phyloP scores from a whole-genome alignment of 495 filamentous ascomycete genomes.

The Daldinia caldariorum region DNA sequence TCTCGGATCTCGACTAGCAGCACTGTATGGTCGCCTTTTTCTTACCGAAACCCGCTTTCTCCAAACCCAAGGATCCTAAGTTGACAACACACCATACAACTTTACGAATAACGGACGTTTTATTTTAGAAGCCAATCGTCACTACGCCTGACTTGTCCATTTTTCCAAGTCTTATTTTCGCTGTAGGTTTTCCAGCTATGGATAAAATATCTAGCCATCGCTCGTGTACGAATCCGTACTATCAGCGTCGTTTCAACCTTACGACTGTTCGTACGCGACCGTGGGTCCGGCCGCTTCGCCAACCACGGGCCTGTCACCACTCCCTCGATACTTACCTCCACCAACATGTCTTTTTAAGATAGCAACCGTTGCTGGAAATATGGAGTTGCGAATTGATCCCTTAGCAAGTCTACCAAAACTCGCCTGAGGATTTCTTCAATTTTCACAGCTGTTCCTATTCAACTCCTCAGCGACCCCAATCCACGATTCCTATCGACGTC shows the following conservation, averaged over 20 bases:
- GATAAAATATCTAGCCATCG: neutral
- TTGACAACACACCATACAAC: constrained; percentile 6
- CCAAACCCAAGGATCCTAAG: constrained; percentile 1
- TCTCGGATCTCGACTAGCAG: neutral
- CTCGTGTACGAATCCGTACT: no score
- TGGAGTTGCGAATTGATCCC: neutral
- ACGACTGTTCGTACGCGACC: neutral
- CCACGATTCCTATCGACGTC: constrained; percentile 5
- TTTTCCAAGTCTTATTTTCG: neutral
- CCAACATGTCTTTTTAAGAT: neutral
- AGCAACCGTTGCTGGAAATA: neutral
- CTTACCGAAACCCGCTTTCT: constrained; percentile 10
- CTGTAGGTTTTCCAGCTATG: neutral
- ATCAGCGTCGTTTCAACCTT: neutral
- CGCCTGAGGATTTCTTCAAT: neutral
- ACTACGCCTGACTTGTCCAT: neutral
- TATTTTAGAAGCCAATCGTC: neutral
- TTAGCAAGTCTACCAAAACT: neutral
- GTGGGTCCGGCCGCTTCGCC: neutral
- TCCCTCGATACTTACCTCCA: neutral
- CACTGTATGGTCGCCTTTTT: neutral
- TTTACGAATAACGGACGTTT: neutral
- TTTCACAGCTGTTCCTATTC: constrained; percentile 3
- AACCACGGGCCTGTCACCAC: neutral
- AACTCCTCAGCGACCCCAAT: neutral